phyloP scores from a whole-genome alignment of 2,329 filamentous ascomycete species.

The Ceratocystiopsis minuta region DNA sequence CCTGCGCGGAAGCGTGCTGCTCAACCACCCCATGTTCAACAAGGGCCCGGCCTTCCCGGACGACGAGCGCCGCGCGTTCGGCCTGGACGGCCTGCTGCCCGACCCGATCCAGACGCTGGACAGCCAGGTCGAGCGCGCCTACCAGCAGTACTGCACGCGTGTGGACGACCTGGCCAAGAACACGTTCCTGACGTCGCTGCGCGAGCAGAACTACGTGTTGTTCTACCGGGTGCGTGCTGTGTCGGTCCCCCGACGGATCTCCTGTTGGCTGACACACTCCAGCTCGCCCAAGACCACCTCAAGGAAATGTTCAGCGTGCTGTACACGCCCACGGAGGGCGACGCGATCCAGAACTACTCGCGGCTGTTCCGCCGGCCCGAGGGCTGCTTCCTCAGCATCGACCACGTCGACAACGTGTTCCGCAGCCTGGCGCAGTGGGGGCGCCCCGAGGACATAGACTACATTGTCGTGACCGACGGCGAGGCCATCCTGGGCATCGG shows the following conservation, averaged over 20 bases:
- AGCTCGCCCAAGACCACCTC: conserved; percentile 60
- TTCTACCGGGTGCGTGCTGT: conserved; percentile 47
- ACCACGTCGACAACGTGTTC: conserved; percentile 46
- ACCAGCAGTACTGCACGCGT: conserved; percentile 54
- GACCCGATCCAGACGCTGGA: conserved; percentile 55
- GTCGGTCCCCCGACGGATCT: neutral
- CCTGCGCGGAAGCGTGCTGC: conserved; percentile 32
- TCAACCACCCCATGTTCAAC: conserved; percentile 55
- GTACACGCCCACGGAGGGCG: conserved; percentile 79
- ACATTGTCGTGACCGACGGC: conserved; percentile 64
- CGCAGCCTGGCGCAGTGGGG: conserved; percentile 52
- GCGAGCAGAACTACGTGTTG: conserved; percentile 69
- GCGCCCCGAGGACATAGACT: conserved; percentile 56
- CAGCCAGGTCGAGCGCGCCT: conserved; percentile 59
- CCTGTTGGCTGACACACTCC: conserved; percentile 2
- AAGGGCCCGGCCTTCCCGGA: conserved; percentile 64
- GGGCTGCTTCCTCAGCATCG: conserved; percentile 65
- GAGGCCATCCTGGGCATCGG: conserved; percentile 73
- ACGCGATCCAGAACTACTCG: conserved; percentile 75
- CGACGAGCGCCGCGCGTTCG: conserved; percentile 51
- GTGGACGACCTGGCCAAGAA: conserved; percentile 60
- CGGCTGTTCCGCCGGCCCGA: conserved; percentile 59
- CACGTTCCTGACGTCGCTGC: conserved; percentile 70
- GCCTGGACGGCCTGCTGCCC: conserved; percentile 56
- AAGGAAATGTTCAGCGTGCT: conserved; percentile 84